Base-by-base conservation (phyloP, 1,139 yeast species). In the Meyerozyma elateridarum region DNA sequence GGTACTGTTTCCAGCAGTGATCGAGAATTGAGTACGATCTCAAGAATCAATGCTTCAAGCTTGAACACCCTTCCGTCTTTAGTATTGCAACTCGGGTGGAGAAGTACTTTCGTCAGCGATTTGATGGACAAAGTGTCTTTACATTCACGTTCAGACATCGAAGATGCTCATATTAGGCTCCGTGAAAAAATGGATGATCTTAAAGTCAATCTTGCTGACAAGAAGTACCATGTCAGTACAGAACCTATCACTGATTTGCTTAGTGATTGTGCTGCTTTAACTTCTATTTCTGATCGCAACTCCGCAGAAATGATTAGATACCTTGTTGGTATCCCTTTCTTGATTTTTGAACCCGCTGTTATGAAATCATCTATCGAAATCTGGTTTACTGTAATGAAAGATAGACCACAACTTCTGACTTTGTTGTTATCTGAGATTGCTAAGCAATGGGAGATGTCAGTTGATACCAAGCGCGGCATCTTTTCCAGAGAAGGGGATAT, bases 311-410 rank as follows among this genome's bases (percentile, higher is more conserved):
- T 78, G 45, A 58, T 77, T 14, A 64, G 75, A 31, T 73, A 75
- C 36, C 47, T 82, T 26, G 94, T 85, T 2, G 73, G 70, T 25
- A 64, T 87, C 16, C 96, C 96, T 1, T 87, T 88, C 56, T 56
- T 61, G 19, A 55, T 70, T 6, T 84, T 87, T 49, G 76, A 79
- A 12, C 69, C 82, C 2, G 60, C 64, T 20, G 62, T 79, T 6
- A 74, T 89, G 58, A 76, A 74, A 38, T 68, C 77, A 20, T 88
- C 93, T 0, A 75, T 81, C 14, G 74, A 79, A 8, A 70, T 82
- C 27, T 91, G 97, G 97, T 67, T 85, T 32, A 78, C 88, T 31
- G 73, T 85, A 19, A 77, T 85, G 62, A 79, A 82, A 39, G 89
- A 83, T 34, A 47, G 58, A 43, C 74, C 79, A 1, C 68, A 70